Conservation (phyloP, 108 stramenopile genomes). For the Cylindrotheca closterium region DNA sequence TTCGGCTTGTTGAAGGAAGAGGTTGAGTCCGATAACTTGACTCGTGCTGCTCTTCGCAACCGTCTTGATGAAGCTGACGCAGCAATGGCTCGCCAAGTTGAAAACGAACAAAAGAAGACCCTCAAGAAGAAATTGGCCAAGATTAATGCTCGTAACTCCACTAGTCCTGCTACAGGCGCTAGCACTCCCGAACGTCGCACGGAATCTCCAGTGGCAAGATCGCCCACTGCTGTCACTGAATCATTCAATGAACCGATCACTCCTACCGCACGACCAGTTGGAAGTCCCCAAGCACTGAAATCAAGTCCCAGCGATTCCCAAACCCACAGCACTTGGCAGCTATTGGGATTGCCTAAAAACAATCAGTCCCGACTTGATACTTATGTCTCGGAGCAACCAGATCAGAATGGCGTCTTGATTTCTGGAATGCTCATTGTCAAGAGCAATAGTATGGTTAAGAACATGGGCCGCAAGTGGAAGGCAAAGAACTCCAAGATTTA, state of each 20-base stretch:
- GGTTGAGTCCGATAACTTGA: slow-evolving; percentile 15
- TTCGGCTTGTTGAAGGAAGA: slow-evolving; percentile 65
- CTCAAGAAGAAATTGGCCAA: background rate
- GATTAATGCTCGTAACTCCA: background rate
- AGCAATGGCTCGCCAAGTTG: slow-evolving; percentile 36
- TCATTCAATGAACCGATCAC: background rate
- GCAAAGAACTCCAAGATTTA: slow-evolving; percentile 14
- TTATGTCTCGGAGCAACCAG: background rate
- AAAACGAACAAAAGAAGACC: slow-evolving; percentile 15
- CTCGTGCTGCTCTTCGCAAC: slow-evolving; percentile 9
- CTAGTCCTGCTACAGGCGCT: background rate
- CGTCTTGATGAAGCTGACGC: slow-evolving; percentile 43
- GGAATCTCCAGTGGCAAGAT: too few relatives aligned
- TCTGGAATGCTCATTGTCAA: slow-evolving; percentile 22
- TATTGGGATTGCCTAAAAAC: slow-evolving; percentile 19
- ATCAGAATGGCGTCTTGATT: slow-evolving; percentile 11
- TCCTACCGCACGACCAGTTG: background rate
- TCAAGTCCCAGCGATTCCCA: background rate
- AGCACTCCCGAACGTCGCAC: too few relatives aligned
- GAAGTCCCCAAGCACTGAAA: background rate
- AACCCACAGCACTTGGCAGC: slow-evolving; percentile 29
- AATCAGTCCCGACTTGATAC: background rate
- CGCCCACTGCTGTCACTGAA: background rate
- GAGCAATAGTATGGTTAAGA: slow-evolving; percentile 25
- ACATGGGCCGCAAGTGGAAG: slow-evolving; percentile 42